phyloP scores from a whole-genome alignment of 1,139 yeast species.

The Taphrina populina region DNA sequence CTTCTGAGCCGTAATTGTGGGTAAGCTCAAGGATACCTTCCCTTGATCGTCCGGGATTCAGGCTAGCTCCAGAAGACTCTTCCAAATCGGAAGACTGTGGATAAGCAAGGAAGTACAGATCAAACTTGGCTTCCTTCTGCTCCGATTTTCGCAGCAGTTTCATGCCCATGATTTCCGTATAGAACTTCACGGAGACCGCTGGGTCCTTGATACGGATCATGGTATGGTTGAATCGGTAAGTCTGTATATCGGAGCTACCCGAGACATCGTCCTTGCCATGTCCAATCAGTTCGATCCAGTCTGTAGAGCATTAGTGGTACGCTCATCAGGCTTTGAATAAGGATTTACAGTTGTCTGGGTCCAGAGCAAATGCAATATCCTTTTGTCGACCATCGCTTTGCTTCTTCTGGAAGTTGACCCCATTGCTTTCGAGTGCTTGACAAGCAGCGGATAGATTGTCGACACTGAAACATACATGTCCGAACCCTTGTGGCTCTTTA shows the following conservation, averaged over 20 bases:
- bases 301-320: neutral
- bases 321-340: neutral
- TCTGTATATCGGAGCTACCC: conserved; percentile 48
- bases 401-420: conserved; percentile 77
- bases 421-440: conserved; percentile 53
- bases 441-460: conserved; percentile 71
- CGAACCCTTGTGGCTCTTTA: conserved; percentile 84
- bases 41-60: conserved; percentile 43
- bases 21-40: conserved; percentile 84
- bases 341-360: conserved; percentile 68
- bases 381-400: conserved; percentile 86
- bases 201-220: conserved; percentile 94
- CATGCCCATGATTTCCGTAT: conserved; percentile 77
- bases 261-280: conserved; percentile 50
- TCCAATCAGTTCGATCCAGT: conserved; percentile 85
- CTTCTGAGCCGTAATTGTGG: conserved; percentile 96
- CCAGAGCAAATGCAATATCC: conserved; percentile 88
- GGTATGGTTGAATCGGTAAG: conserved; percentile 76
- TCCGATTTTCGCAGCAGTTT: conserved; percentile 59
- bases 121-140: conserved; percentile 70
- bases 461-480: conserved; percentile 86
- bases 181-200: conserved; percentile 53
- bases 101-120: conserved; percentile 81
- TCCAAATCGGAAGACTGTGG: conserved; percentile 41
- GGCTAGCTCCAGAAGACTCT: conserved; percentile 34